Conservation (phyloP, 257 asterid species). For the Fraxinus anomala region DNA sequence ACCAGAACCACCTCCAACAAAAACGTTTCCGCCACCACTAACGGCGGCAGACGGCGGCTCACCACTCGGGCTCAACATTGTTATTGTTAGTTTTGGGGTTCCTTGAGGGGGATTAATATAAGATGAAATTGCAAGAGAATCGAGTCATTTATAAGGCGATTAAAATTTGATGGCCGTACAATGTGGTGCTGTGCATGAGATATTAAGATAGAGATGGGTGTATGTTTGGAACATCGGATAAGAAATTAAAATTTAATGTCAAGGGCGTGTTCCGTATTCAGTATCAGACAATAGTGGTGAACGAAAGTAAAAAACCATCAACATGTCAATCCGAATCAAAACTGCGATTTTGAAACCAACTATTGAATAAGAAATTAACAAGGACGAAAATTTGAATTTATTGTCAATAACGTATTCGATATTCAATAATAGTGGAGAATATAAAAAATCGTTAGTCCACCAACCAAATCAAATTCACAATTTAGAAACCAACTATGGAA, state of each 20-base stretch:
- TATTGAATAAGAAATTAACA: no score
- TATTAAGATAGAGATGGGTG: constrained; percentile 15
- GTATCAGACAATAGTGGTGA: no score
- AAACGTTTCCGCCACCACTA: constrained; percentile 28
- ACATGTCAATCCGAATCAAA: no score
- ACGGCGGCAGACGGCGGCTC: constrained; percentile 38
- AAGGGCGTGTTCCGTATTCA: no score
- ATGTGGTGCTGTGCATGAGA: constrained; percentile 31
- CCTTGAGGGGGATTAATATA: constrained; percentile 34
- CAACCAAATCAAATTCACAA: no score
- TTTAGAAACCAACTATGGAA: no score
- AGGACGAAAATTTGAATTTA: no score
- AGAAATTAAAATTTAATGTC: neutral
- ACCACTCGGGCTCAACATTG: constrained; percentile 41
- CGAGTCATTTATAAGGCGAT: constrained; percentile 27
- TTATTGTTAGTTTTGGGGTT: constrained; percentile 23
- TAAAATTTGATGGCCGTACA: constrained; percentile 47
- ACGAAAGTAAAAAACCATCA: no score
- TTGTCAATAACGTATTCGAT: no score
- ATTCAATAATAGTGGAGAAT: no score
- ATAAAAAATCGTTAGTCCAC: no score
- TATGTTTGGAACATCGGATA: neutral
- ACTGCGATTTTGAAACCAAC: no score
- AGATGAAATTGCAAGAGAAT: constrained; percentile 6
- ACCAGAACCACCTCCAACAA: constrained; percentile 27